phyloP scores from a whole-genome alignment of 1,284 basidiomycete species.

The Fomes fomentarius region DNA sequence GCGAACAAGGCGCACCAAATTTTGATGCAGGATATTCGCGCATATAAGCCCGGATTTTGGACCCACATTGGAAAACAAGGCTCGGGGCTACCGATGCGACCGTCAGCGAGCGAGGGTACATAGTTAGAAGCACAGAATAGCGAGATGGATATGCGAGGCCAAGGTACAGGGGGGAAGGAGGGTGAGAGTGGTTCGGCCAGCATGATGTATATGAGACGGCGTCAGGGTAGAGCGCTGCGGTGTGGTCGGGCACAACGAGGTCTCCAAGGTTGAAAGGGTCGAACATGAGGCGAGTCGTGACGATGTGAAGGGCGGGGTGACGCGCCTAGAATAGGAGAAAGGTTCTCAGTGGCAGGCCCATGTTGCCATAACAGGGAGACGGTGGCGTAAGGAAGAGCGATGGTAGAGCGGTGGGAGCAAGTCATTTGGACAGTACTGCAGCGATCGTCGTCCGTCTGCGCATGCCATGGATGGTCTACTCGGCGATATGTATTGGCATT shows the following conservation, averaged over 20 bases:
- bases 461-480: background rate
- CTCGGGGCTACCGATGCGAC: too few relatives aligned
- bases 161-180: too few relatives aligned
- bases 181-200: conserved; percentile 1
- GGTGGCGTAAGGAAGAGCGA: conserved; percentile 11
- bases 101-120: too few relatives aligned
- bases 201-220: conserved; percentile 17
- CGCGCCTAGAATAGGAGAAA: conserved; percentile 11
- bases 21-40: too few relatives aligned
- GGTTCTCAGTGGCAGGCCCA: conserved; percentile 15
- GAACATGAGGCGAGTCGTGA: conserved; percentile 21
- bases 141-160: too few relatives aligned
- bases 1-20: too few relatives aligned
- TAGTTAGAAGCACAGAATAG: too few relatives aligned
- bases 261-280: conserved; percentile 6
- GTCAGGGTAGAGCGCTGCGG: conserved; percentile 15
- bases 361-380: conserved; percentile 8
- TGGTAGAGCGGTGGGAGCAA: conserved; percentile 6
- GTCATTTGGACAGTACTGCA: background rate
- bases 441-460: background rate
- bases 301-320: conserved; percentile 11
- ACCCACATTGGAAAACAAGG: too few relatives aligned
- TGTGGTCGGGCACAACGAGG: conserved; percentile 18
- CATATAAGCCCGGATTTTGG: too few relatives aligned
- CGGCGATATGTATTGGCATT: background rate